Base-by-base conservation (phyloP, 345 rosid species). In the Populus ilicifolia region DNA sequence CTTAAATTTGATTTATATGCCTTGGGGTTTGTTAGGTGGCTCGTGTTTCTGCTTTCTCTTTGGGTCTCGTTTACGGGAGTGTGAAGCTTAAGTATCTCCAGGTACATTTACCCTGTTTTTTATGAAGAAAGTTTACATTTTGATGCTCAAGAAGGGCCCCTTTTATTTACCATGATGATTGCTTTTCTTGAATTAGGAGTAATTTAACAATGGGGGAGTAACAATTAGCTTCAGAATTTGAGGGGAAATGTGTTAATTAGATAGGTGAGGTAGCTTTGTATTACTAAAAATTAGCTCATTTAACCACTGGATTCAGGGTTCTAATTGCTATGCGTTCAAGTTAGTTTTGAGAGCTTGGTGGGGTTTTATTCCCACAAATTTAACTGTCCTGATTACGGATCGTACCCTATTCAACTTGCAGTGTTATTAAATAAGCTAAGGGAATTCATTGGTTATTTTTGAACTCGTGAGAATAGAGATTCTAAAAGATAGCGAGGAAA, bases 51-150 rank as follows among this genome's bases (percentile, higher is more conserved):
- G 94, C 97, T 72, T 88, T 94, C 68, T 85, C 93, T 0, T 16
- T 88, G 12, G 98, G 98, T 75, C 84, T 91, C 71, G 86, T 88
- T 30, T 94, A 92, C 62, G 98, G 98, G 16, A 92, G 79, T 87
- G 72, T 92, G 75, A 92, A 94, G 89, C 93, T 94, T 83, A 94
- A 90, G 89, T 89, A 84, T 80, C 87, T 94, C 72, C 84, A 89
- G 97, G 97, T 94, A n/a, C 44, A 43, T 61, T 29, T 2, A 10
- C 61, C 5, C 14, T n/a, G 17, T 25, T n/a, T 27, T 25, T 29
- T 7, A 11, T 6, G 46, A 69, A 71, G 13, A n/a, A 56, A 59
- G 29, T 23, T 25, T n/a, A 23, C 64, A n/a, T 8, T 59, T n/a
- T n/a, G 64, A n/a, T n/a, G 64, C 29, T 23, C 25, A 23, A 59